Evolutionary conservation across 805 yeast genomes (phyloP), one percentile per base, ranked within the genome.

Genomic region (Ogataea kodamae): DNA sequence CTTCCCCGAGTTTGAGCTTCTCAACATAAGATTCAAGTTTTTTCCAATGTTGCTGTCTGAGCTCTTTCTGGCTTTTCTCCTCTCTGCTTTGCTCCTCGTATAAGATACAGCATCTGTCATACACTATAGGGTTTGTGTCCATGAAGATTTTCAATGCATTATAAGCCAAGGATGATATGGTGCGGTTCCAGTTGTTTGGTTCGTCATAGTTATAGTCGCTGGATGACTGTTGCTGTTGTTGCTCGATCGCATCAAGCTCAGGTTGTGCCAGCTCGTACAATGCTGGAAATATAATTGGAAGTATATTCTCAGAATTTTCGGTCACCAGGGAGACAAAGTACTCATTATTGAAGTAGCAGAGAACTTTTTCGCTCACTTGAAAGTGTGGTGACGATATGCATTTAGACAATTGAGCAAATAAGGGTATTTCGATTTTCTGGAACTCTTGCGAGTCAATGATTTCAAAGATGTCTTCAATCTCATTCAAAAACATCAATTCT

Each of bases 341-440:
- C 55, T 92, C 97, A 59, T 90, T 90, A 51, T 86, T 84, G 92
- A 96, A 92, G 60, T 78, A 87, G 55, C 89, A 83, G 40, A 92
- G 72, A 2, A 92, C 96, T 49, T 94, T 87, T 62, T 92, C 98
- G 38, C 94, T 83, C 16, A 92, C 96, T 69, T 92, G 98, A 68
- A 92, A 94, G 65, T 92, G 97, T 17, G 96, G 86, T 2, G 95
- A 84, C 17, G 95, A 74, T 23, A 92, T 89, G 64, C 97, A 90
- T 61, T 84, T 87, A 31, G 96, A 83, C 45, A 92, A 71, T 63
- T 92, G 98, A 18, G 90, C 94, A 62, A 89, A 89, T 29, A 92
- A 66, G 3, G 97, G 97, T 3, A 88, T 83, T 61, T 89, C 94
- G 45, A 92, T 85, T 62, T 87, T 86, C 45, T 78, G 75, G 57